Evolutionary conservation across 352 stramenopile genomes (phyloP), one percentile per base, ranked within the genome.

Genomic region (Phytophthora lateralis): DNA sequence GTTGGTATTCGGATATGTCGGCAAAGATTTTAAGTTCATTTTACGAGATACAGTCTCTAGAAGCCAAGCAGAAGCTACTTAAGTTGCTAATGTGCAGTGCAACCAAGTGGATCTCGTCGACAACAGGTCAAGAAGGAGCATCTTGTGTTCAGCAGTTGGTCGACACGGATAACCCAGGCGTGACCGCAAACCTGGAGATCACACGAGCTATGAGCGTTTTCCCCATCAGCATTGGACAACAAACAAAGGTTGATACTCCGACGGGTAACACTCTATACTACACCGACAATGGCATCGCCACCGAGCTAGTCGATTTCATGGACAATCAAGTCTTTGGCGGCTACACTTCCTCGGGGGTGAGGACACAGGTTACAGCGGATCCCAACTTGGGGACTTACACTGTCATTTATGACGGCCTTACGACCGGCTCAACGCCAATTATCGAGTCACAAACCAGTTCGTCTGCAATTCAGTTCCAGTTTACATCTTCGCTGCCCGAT

Each of bases 251-350:
- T 18, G 27, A 44, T 29, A 20, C 3, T n/a, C 0, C 4, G 5
- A 44, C 14, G 4, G 44, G 24, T n/a, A 32, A 35, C 4, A 17
- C 27, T 32, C 14, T 46, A 10, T 18, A 29, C 9, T 63, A 55
- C 45, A 37, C 15, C n/a, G 63, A 66, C 50, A 42, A 60, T 17
- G 60, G 65, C 7, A 17, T 63, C 20, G 5, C 53, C 0, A 3
- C 20, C 9, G 44, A 51, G 29, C 46, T 73, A 9, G 21, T 29
- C 32, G 18, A 35, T 18, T 69, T 73, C 18, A 35, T 73, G 24
- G 39, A 58, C 35, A 62, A 48, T 12, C 39, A 44, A 14, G 27
- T 68, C 30, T 21, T 61, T 18, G 65, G 59, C 8, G 59, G 53
- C 9, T 60, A 47, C 21, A 35, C 44, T 1, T 45, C 8, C 11